Conservation (phyloP, 2,329 filamentous ascomycete species). For the Venturiaceae sp. region DNA sequence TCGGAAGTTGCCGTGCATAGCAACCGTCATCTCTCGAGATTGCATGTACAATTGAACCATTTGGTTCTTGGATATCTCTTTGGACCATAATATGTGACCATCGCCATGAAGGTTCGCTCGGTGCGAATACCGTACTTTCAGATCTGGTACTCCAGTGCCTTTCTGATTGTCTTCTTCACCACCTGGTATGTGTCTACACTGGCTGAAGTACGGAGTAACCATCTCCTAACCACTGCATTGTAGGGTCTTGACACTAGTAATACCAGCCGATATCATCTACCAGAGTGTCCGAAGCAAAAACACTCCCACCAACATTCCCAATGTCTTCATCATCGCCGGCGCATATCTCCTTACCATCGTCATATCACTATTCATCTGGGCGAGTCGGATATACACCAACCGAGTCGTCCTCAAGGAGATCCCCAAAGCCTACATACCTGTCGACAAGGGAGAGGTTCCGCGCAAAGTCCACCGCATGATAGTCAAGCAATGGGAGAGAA, state of each 20-base stretch:
- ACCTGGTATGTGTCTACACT: slow-evolving; percentile 38
- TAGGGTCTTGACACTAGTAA: slow-evolving; percentile 63
- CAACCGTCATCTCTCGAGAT: too few species aligned
- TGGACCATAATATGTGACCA: not conserved
- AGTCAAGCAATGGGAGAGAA: slow-evolving; percentile 59
- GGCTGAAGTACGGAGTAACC: slow-evolving; percentile 72
- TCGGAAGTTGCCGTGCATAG: too few species aligned
- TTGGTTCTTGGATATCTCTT: too few species aligned
- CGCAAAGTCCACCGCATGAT: slow-evolving; percentile 69
- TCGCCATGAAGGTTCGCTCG: not conserved
- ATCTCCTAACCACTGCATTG: slow-evolving; percentile 63
- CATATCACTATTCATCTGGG: slow-evolving; percentile 67
- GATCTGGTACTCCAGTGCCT: slow-evolving; percentile 72
- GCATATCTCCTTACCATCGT: slow-evolving; percentile 65
- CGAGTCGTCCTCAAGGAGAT: slow-evolving; percentile 70
- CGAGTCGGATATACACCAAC: slow-evolving; percentile 77
- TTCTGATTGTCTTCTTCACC: slow-evolving; percentile 65
- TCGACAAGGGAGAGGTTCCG: slow-evolving; percentile 75
- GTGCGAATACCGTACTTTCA: slow-evolving; percentile 53
- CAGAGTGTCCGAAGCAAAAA: slow-evolving; percentile 55
- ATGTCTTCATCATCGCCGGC: slow-evolving; percentile 72
- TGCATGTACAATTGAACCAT: too few species aligned
- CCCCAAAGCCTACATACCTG: slow-evolving; percentile 75
- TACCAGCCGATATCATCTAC: slow-evolving; percentile 68
- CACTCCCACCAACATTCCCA: slow-evolving; percentile 49